Conservation (phyloP, 441 rosid species). For the Biscutella laevigata region DNA sequence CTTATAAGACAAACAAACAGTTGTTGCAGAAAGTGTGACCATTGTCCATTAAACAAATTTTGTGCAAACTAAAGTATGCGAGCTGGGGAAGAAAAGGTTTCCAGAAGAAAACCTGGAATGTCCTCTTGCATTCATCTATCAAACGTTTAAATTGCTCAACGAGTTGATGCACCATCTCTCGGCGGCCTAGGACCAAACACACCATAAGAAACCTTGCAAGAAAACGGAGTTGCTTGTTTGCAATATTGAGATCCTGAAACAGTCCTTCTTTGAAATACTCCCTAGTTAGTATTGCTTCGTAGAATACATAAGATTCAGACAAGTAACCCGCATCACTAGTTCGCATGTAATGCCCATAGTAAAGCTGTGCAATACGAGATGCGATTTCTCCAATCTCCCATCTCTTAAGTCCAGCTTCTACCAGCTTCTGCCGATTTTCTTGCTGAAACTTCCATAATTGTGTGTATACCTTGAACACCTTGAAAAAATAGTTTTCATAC, state of each 20-base stretch:
- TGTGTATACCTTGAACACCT: conserved; percentile 93
- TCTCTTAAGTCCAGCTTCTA: conserved; percentile 86
- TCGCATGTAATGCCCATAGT: conserved; percentile 90
- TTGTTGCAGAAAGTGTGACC: too few relatives aligned
- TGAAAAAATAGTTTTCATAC: conserved; percentile 84
- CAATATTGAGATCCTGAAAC: conserved; percentile 69
- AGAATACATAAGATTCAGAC: conserved; percentile 77
- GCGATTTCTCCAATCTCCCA: conserved; percentile 99
- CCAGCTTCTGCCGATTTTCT: conserved; percentile 83
- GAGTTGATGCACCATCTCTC: conserved; percentile 77
- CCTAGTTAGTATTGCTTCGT: conserved; percentile 73
- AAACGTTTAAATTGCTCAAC: conserved; percentile 69
- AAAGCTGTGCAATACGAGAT: conserved; percentile 88
- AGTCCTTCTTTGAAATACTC: conserved; percentile 86
- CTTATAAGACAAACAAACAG: too few relatives aligned
- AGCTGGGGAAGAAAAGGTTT: background rate
- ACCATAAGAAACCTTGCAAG: conserved; percentile 88
- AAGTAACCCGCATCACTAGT: conserved; percentile 76
- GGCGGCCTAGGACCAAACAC: conserved; percentile 70
- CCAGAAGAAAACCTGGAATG: conserved; percentile 54
- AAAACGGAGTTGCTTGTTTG: conserved; percentile 85
- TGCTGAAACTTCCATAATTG: conserved; percentile 95
- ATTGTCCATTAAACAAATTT: background rate
- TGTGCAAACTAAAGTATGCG: background rate
- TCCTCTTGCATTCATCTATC: conserved; percentile 87